Evolutionary conservation across 1,139 yeast genomes (phyloP), one percentile per base, ranked within the genome.

Genomic region (Debaryomyces psychrophilus): DNA sequence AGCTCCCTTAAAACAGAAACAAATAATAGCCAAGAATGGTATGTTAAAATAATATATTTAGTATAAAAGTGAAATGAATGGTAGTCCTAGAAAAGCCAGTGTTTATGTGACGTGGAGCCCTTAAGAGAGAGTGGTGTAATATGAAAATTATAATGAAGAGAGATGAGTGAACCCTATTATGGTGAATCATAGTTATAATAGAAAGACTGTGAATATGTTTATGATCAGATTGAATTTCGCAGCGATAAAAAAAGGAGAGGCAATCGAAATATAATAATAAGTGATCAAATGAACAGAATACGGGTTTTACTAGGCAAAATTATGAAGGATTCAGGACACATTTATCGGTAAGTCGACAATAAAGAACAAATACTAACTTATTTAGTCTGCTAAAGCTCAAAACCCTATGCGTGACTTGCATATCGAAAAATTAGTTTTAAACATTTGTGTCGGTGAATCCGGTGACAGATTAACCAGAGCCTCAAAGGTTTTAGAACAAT

Each of bases 381-480:
- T 42, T n/a, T 51, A 61, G 66, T 62, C 68, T 57, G 61, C 67
- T 56, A 63, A 71, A 65, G 57, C 76, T 60, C 78, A 73, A 70
- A 76, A 76, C 65, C 68, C 89, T 80, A 93, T 95, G 99, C 95
- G 97, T 82, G 98, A 93, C 69, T 85, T 95, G 81, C 93, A 88
- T 83, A 93, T 93, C 82, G 98, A 93, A 83, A 95, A 93, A 83
- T 87, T 93, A 80, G 97, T 93, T 79, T 89, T 93, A 81, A 95
- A 93, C 95, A 93, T 93, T 81, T 92, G 96, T 79, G 99, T 93
- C 78, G 99, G 99, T 84, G 99, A 93, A 82, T 92, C 98, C 79
- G 99, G 99, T 85, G 99, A 93, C 81, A 88, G 98, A 86, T 90
- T 93, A 79, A 93, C 99, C 84, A 93, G 99, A 89, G 99, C 99